Evolutionary conservation across 1,139 yeast genomes (phyloP).

Genomic region (Kodamaea sp.): DNA sequence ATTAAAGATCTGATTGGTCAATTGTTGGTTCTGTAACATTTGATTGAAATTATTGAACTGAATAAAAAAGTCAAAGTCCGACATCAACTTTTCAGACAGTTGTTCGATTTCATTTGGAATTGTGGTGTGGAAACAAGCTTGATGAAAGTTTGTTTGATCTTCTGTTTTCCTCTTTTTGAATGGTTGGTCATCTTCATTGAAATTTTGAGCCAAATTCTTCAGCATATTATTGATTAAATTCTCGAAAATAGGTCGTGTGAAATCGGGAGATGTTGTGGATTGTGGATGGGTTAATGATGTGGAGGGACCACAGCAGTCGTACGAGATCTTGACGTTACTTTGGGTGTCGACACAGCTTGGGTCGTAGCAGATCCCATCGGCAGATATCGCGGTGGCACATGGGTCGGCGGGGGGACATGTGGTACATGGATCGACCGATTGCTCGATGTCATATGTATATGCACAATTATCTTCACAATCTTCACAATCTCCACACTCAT

Average conservation of each 20-base stretch:
- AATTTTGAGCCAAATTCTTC: constrained; percentile 15
- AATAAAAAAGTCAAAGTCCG: constrained; percentile 43
- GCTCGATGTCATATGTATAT: too few relatives aligned
- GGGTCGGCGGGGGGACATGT: constrained; percentile 3
- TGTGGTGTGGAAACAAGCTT: constrained; percentile 46
- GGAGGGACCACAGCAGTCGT: constrained; percentile 8
- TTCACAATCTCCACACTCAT: too few relatives aligned
- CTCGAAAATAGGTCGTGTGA: constrained; percentile 28
- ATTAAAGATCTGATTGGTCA: neutral
- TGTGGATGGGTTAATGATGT: too few relatives aligned
- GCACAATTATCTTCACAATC: too few relatives aligned
- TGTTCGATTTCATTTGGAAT: constrained; percentile 25
- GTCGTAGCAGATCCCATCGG: constrained; percentile 18
- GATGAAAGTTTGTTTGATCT: constrained; percentile 32
- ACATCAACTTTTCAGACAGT: constrained; percentile 18
- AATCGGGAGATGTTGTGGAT: neutral
- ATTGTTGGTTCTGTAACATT: neutral
- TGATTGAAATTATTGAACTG: constrained; percentile 39
- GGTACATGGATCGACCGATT: constrained; percentile 10
- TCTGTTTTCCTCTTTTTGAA: constrained; percentile 12
- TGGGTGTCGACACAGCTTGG: constrained; percentile 13
- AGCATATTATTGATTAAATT: constrained; percentile 35
- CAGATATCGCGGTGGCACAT: too few relatives aligned
- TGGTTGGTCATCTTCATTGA: constrained; percentile 5
- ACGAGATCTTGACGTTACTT: constrained; percentile 6